Evolutionary conservation across 139 green algal genomes (phyloP), one percentile per base, ranked within the genome.

Genomic region (Coccomyxa sp.): DNA sequence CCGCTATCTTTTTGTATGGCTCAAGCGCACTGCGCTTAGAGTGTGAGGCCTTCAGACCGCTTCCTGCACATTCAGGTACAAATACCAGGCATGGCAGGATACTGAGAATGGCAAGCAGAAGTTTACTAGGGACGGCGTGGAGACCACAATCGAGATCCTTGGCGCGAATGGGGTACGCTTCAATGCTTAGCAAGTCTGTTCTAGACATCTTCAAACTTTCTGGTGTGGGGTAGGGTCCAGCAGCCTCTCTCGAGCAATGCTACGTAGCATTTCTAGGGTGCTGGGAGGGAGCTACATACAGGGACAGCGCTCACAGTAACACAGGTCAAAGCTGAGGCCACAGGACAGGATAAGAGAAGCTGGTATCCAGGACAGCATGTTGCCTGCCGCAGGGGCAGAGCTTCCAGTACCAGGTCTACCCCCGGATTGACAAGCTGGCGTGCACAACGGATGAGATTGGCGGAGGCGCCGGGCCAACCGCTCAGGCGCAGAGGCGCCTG

Each of bases 81-180:
- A 78, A 8, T 82, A 79, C 37, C 41, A 70, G 18, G 86, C 50
- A 6, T 88, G 70, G 39, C 86, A 85, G n/a, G 86, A 90, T 50
- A 78, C 71, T 0, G 37, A 78, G 39, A 40, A 84, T 55, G 82
- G 78, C 33, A 73, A 64, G 0, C 86, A 90, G 64, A 82, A 80
- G 24, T 41, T 89, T 41, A 73, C 82, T 10, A 73, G 80, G 24
- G 75, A 90, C 35, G 83, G 80, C 27, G 74, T 90, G 40, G 86
- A 90, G 71, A 88, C 82, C 0, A 74, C 70, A 7, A 68, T 90
- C 3, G 38, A 77, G 18, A 35, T 75, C 34, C 33, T 85, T 2
- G 39, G 38, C 24, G 78, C 9, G 7, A 24, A 24, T 10, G n/a
- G 12, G 38, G n/a, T 58, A 36, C 41, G 8, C 31, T 10, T 40